phyloP scores from a whole-genome alignment of 1,284 basidiomycete genomes.

The Fomes fomentarius region DNA sequence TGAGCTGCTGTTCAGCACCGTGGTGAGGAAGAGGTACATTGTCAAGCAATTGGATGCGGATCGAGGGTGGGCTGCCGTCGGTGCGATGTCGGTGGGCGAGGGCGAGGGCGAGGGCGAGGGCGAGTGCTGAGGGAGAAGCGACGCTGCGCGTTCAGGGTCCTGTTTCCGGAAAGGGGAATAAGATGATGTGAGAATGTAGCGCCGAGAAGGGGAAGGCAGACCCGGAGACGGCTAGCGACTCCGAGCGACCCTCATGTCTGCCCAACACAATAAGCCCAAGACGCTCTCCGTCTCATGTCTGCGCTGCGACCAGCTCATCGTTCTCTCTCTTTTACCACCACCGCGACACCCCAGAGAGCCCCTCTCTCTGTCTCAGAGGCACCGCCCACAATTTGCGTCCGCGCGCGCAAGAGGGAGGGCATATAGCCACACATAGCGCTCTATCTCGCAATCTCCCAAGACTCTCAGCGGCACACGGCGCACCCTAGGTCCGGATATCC shows the following conservation, averaged over 20 bases:
- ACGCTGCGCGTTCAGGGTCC: neutral
- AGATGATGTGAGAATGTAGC: neutral
- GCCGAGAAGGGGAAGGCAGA: neutral
- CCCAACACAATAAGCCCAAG: conserved; percentile 24
- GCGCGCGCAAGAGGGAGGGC: neutral
- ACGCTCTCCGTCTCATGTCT: conserved; percentile 15
- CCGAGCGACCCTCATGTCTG: conserved; percentile 18
- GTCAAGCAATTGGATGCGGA: no score
- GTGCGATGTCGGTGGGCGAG: neutral
- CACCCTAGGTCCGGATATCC: conserved; percentile 6
- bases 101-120: neutral
- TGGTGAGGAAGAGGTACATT: no score
- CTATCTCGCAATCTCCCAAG: neutral
- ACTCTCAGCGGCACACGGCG: neutral
- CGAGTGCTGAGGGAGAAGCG: no score
- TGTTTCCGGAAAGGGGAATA: neutral
- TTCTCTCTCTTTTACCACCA: conserved; percentile 19
- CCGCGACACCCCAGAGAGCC: conserved; percentile 11
- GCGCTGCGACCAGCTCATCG: neutral
- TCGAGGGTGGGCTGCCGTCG: no score
- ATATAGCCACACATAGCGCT: neutral
- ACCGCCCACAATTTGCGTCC: neutral
- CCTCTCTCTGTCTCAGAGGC: neutral
- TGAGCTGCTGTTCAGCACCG: no score
- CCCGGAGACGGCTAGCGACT: neutral